A percentile compares a stretch with the other conserved stretches of the same genome.
Evolutionary conservation across 192 early-diverging fungal genomes (phyloP).

Genomic region (Umbelopsis isabellina): DNA sequence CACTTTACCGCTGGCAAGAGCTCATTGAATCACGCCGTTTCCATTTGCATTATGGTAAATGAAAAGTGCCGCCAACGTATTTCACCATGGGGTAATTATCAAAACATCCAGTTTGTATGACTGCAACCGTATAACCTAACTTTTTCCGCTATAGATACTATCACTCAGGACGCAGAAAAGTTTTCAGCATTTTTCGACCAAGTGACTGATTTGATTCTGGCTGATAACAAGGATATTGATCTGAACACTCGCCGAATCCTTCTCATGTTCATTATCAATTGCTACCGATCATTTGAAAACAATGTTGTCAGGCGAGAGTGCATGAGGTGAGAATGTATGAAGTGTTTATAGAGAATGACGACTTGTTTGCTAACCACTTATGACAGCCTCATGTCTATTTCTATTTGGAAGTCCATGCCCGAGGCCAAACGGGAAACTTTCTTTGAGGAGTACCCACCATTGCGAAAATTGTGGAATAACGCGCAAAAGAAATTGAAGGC

Average conservation of each 20-base stretch:
- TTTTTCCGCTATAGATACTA: slow-evolving; percentile 26
- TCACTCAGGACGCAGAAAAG: slow-evolving; percentile 38
- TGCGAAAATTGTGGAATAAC: slow-evolving; percentile 72
- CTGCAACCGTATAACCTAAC: slow-evolving; percentile 4
- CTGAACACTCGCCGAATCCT: slow-evolving; percentile 55
- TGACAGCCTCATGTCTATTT: slow-evolving; percentile 67
- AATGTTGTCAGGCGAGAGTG: slow-evolving; percentile 73
- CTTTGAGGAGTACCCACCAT: slow-evolving; percentile 59
- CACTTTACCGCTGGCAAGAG: slow-evolving; percentile 51
- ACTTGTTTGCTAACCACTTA: neutral
- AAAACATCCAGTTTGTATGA: neutral
- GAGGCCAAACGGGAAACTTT: slow-evolving; percentile 59
- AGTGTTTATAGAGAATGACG: neutral
- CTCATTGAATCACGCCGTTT: slow-evolving; percentile 63
- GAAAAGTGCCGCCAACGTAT: slow-evolving; percentile 86
- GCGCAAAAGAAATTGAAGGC: slow-evolving; percentile 56
- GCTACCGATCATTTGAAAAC: slow-evolving; percentile 88
- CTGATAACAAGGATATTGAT: slow-evolving; percentile 27
- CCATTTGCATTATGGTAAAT: slow-evolving; percentile 86
- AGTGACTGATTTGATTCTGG: slow-evolving; percentile 52
- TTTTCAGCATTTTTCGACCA: slow-evolving; percentile 63
- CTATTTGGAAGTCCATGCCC: slow-evolving; percentile 75
- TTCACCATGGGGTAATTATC: slow-evolving; percentile 54
- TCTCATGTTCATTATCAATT: slow-evolving; percentile 77
- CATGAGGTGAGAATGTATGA: slow-evolving; percentile 53